A percentile compares a stretch with the other conserved stretches of the same genome.
These are phyloP conservation scores for Fusarium nematophilum DNA, from an alignment of 2,329 filamentous ascomycete species.

Conservation along the genomic window DNA sequence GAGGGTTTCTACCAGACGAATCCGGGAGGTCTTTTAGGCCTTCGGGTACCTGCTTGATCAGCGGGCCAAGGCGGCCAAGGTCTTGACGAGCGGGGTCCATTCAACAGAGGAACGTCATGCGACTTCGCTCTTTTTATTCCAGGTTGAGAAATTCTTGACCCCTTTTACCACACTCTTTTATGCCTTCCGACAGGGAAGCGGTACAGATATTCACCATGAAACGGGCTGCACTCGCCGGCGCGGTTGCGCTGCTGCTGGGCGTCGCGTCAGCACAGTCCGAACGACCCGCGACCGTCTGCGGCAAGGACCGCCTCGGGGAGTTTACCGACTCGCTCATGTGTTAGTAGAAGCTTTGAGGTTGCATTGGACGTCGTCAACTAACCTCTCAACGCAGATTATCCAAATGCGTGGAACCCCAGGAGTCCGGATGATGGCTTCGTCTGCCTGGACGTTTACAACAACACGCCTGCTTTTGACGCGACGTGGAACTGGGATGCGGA, in stretches of 20 bases:
- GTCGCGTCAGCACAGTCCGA: neutral
- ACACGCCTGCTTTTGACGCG: conserved; percentile 35
- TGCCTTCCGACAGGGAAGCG: neutral
- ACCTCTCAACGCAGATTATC: conserved; percentile 34
- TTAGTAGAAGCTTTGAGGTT: neutral
- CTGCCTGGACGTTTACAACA: conserved; percentile 41
- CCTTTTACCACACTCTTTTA: neutral
- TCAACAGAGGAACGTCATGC: too few species aligned
- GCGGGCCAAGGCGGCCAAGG: too few species aligned
- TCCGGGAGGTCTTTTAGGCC: too few species aligned
- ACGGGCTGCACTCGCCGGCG: neutral
- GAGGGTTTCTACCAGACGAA: too few species aligned
- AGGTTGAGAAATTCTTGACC: neutral
- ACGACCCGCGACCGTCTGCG: conserved; percentile 7
- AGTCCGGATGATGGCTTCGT: conserved; percentile 39
- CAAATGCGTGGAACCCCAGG: conserved; percentile 42
- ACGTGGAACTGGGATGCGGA: conserved; percentile 40
- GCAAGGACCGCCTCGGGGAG: conserved; percentile 21
- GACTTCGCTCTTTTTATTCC: too few species aligned
- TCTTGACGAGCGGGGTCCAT: too few species aligned
- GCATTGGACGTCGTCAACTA: neutral
- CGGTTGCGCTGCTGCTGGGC: neutral
- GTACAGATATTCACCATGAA: conserved; percentile 6
- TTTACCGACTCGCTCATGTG: conserved; percentile 33
- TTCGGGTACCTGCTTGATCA: too few species aligned